A percentile compares a stretch with the other conserved stretches of the same genome.
These are phyloP conservation scores for Umbilicus rupestris DNA, from an alignment of 164 flowering plant species.

Conservation along the genomic window DNA sequence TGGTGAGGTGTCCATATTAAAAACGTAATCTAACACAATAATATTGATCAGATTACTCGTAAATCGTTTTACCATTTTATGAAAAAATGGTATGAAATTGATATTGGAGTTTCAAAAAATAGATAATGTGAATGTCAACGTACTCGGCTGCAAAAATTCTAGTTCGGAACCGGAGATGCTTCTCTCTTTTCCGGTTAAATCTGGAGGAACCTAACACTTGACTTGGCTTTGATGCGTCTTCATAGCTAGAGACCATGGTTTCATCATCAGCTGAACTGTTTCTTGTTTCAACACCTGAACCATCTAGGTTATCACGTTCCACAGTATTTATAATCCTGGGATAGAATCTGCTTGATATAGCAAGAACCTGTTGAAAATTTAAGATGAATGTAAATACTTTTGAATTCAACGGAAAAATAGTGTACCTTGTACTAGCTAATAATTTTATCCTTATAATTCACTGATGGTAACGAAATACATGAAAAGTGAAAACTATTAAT, in stretches of 20 bases:
- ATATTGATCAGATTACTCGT: no score
- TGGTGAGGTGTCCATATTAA: background rate
- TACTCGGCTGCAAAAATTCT: conserved; percentile 98
- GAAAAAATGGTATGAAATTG: no score
- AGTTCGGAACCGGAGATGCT: conserved; percentile 85
- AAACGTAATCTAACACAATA: background rate
- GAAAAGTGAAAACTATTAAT: no score
- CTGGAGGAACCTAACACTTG: conserved; percentile 24
- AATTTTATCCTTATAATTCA: background rate
- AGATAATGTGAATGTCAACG: conserved; percentile 16
- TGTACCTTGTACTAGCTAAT: background rate
- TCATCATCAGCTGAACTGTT: conserved; percentile 74
- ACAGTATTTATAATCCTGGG: conserved; percentile 16
- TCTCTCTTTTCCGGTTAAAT: conserved; percentile 32
- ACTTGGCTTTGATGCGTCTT: conserved; percentile 20
- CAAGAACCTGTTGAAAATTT: conserved; percentile 53
- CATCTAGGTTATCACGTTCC: conserved; percentile 29
- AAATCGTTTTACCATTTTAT: no score
- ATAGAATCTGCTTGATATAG: conserved; percentile 39
- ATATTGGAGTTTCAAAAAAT: background rate
- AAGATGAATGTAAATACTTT: conserved; percentile 7
- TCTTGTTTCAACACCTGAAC: conserved; percentile 33
- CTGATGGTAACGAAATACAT: no score
- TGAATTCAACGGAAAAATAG: background rate
- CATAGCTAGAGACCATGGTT: conserved; percentile 68